Conservation (phyloP, 805 yeast species). For the Wickerhamomyces ciferrii region DNA sequence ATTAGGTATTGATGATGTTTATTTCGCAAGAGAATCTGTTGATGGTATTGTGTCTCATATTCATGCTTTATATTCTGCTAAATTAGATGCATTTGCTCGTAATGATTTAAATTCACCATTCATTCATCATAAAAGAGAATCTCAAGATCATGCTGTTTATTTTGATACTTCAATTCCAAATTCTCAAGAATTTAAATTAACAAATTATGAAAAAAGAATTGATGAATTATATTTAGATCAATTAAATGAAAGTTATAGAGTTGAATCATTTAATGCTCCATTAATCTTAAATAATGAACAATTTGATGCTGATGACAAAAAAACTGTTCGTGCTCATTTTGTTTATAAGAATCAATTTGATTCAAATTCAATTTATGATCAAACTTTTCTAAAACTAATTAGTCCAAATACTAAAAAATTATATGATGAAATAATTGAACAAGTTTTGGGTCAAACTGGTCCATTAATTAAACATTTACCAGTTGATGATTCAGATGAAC, state of each 20-base stretch:
- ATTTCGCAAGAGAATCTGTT: constrained; percentile 82
- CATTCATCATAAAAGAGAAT: constrained; percentile 75
- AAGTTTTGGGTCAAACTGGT: constrained; percentile 74
- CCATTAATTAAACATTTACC: constrained; percentile 89
- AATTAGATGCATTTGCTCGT: constrained; percentile 79
- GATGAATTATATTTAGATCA: constrained; percentile 78
- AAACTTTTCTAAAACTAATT: constrained; percentile 70
- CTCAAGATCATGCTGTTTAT: constrained; percentile 84
- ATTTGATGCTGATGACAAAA: constrained; percentile 26
- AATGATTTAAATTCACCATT: constrained; percentile 49
- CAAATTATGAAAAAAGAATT: constrained; percentile 65
- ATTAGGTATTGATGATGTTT: constrained; percentile 88
- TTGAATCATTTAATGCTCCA: constrained; percentile 75
- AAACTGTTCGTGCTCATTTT: constrained; percentile 67
- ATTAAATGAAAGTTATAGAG: constrained; percentile 46
- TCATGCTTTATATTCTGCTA: constrained; percentile 86
- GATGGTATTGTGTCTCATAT: constrained; percentile 79
- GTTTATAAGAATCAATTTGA: constrained; percentile 69
- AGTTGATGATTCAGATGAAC: constrained; percentile 74
- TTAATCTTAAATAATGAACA: constrained; percentile 32
- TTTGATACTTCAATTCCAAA: constrained; percentile 69
- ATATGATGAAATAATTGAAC: constrained; percentile 65
- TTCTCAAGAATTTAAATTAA: constrained; percentile 32
- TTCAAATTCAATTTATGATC: constrained; percentile 61
- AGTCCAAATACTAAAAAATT: constrained; percentile 73